A percentile compares a stretch with the other conserved stretches of the same genome.
Conservation (phyloP, 2,329 filamentous ascomycete genomes). For the Pyrenochaeta sp. region DNA sequence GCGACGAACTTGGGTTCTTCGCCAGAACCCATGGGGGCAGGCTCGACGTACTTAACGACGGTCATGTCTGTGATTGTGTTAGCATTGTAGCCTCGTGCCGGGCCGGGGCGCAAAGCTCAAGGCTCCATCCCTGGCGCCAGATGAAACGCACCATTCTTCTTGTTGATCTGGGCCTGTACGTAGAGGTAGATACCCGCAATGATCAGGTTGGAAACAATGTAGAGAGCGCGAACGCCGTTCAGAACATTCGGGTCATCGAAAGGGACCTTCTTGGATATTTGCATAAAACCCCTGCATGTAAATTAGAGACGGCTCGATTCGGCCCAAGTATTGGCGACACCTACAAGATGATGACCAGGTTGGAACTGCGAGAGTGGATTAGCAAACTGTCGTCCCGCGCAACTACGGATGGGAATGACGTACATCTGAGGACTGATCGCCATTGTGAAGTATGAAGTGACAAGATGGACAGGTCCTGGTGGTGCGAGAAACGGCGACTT, state of each 20-base stretch:
- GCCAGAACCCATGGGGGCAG: constrained; percentile 86
- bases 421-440: constrained; percentile 50
- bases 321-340: constrained; percentile 1
- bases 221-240: constrained; percentile 68
- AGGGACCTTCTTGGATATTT: constrained; percentile 93
- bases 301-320: constrained; percentile 12
- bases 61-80: constrained; percentile 74
- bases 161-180: constrained; percentile 84
- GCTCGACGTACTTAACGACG: constrained; percentile 98
- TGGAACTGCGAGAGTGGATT: constrained; percentile 37
- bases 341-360: constrained; percentile 50
- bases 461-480: not conserved
- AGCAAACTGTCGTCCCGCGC: constrained; percentile 26
- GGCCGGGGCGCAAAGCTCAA: not conserved
- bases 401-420: constrained; percentile 11
- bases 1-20: constrained; percentile 97
- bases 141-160: constrained; percentile 86
- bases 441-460: constrained; percentile 30
- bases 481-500: constrained; percentile 3
- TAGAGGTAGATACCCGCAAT: constrained; percentile 87
- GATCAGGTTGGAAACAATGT: constrained; percentile 77
- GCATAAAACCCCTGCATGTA: constrained; percentile 76
- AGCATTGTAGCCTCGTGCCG: constrained; percentile 10
- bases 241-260: constrained; percentile 86
- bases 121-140: not conserved